Evolutionary conservation across 139 green algal genomes (phyloP), one percentile per base, ranked within the genome.

Genomic region (Yamagishiella unicocca): DNA sequence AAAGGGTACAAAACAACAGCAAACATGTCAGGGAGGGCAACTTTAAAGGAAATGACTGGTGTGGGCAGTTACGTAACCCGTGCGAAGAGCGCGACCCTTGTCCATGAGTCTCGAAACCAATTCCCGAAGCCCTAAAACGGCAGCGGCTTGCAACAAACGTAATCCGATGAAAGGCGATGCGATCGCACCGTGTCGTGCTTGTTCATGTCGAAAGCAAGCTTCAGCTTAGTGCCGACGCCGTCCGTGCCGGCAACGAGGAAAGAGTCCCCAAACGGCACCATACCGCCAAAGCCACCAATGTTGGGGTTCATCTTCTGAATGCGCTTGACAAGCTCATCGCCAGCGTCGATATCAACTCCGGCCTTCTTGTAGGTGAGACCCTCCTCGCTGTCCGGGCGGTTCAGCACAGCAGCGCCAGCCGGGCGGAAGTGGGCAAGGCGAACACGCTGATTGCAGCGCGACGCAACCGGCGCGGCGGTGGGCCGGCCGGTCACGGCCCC

Each of bases 141-240:
- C 24, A 37, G n/a, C n/a, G n/a, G n/a, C n/a, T n/a, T n/a, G n/a
- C n/a, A 74, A 74, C 33, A 74, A 46, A 74, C 29, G 22, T 46
- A 74, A 46, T 29, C 25, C 27, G 22, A 4, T 74, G 25, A 74
- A 74, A 29, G 24, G 29, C 19, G 19, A 74, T 46, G 29, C 19
- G 19, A 74, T 17, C 79, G 73, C 22, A 99, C 97, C 1, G 97
- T 99, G 92, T 99, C 96, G 88, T 99, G 97, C 87, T 97, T 98
- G 85, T 95, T 88, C 91, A 99, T 93, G 50, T 99, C 96, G 76
- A 99, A 99, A 0, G 97, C 97, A 22, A 99, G 93, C 92, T 99
- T 99, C 0, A 99, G 96, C 92, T 99, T 99, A 61, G 97, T 99
- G 76, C 97, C 97, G 5, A 99, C 97, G 43, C 97, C 97, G 84